Conservation (phyloP, 306 rosid species). For the Betula pendula region DNA sequence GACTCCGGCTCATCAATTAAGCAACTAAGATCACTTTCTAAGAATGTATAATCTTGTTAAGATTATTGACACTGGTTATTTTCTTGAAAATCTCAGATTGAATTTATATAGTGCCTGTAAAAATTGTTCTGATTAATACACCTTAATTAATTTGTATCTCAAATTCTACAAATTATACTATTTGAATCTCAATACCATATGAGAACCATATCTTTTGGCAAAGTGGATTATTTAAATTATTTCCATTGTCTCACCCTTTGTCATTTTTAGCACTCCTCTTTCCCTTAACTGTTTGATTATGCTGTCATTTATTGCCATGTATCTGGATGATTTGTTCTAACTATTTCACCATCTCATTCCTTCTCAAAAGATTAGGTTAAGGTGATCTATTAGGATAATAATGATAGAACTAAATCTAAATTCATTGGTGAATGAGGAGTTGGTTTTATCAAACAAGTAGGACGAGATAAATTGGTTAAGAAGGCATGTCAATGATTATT, state of each 20-base stretch:
- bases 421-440: background rate
- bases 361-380: background rate
- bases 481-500: background rate
- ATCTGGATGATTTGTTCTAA: background rate
- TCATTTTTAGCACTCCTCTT: no score
- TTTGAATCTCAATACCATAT: no score
- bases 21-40: background rate
- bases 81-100: no score
- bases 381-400: background rate
- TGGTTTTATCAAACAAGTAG: background rate
- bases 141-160: no score
- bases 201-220: no score
- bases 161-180: no score
- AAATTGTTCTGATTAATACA: no score
- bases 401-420: background rate
- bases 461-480: background rate
- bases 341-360: background rate
- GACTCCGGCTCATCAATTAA: background rate
- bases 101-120: no score
- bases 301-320: background rate
- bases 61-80: background rate
- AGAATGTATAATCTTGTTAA: background rate
- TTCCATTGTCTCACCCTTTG: no score
- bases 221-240: no score
- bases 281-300: background rate